Base-by-base conservation (phyloP, 225 moss, liverwort and hornwort genomes). In the Neckera pumila region DNA sequence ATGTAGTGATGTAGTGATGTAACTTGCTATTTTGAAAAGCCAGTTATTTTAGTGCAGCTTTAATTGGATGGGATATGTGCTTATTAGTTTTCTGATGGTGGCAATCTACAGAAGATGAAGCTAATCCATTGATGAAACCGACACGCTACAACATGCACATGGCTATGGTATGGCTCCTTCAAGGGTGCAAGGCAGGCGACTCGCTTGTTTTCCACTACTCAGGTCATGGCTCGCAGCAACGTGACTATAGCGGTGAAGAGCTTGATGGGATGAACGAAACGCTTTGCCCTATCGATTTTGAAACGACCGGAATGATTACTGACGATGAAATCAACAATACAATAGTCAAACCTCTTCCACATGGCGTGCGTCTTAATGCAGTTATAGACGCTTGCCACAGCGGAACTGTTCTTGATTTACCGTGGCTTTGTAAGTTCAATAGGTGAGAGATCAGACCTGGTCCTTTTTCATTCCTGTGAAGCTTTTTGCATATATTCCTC, bases 371-470 rank as follows among this genome's bases (percentile, higher is more conserved):
- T 81, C 99, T 99, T 56, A 94, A 97, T 92, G 99, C 97, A 79
- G 91, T 99, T 36, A 93, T 99, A 63, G 99, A 99, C 84, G 94
- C 99, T 87, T 99, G 99, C 90, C 99, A 99, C 88, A 99, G 99
- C 81, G 99, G 99, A 65, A 99, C 99, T 77, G 97, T 99, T 36
- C 93, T 99, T 80, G 99, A 99, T 88, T 92, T 99, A 86, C 93
- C 97, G n/a, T 99, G 89, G 89, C 92, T 99, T 45, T 95, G 94
- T 89, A 92, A 23, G 79, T 95, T 98, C 76, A 93, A 96, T 81
- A 94, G 92, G 96, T 95, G 77, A 94, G 95, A 67, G 70, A 49
- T 26, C 87, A 69, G 60, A 66, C 76, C 80, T 89, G 47, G 15
- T 87, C 33, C 56, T 27, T 89, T 69, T 76, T 76, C 73, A 63